phyloP scores from a whole-genome alignment of 1,139 yeast species.

The Lodderomyces pseudojiufengensis region DNA sequence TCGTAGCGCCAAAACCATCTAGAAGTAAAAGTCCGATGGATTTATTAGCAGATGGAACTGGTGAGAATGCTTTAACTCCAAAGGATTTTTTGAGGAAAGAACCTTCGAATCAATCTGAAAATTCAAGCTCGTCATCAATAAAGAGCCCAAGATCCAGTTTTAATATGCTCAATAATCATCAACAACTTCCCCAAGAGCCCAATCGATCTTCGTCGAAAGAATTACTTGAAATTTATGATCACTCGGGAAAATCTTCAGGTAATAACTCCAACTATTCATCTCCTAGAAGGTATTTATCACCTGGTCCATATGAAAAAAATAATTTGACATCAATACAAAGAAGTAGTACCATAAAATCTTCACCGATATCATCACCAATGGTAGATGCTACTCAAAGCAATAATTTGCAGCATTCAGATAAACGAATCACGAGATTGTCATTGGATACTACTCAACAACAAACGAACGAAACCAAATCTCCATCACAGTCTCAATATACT shows the following conservation, averaged over 20 bases:
- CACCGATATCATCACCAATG: constrained; percentile 14
- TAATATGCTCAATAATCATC: constrained; percentile 11
- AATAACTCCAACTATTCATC: constrained; percentile 40
- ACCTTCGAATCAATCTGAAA: constrained; percentile 11
- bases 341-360: constrained; percentile 22
- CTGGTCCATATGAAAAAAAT: constrained; percentile 46
- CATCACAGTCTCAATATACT: constrained; percentile 7
- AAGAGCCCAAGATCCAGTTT: constrained; percentile 13
- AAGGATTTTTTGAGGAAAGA: constrained; percentile 31
- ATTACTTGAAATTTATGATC: constrained; percentile 28
- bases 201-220: constrained; percentile 13
- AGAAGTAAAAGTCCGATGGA: constrained; percentile 28
- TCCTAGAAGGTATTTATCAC: constrained; percentile 55
- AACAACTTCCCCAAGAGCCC: constrained; percentile 21
- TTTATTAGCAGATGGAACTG: constrained; percentile 42
- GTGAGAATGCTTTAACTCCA: constrained; percentile 34
- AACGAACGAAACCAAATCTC: not conserved
- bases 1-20: constrained; percentile 32
- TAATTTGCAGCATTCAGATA: constrained; percentile 6
- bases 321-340: constrained; percentile 56
- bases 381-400: constrained; percentile 7
- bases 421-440: constrained; percentile 15
- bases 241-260: constrained; percentile 17
- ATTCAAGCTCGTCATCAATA: constrained; percentile 12
- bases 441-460: constrained; percentile 7